Conservation (phyloP, 176 grass and related monocot genomes). For the Carex scoparia region DNA sequence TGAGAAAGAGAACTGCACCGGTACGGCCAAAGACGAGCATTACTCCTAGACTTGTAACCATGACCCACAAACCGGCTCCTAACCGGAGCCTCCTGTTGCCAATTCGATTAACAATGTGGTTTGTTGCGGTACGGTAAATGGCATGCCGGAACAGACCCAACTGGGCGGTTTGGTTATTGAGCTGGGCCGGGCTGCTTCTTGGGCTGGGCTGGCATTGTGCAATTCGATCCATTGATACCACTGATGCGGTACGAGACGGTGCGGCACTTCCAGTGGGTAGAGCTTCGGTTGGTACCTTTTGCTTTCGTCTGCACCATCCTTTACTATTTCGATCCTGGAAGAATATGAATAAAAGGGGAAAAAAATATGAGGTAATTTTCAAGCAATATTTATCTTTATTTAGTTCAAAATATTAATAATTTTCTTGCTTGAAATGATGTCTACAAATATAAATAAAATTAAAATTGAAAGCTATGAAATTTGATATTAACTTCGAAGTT, state of each 20-base stretch:
- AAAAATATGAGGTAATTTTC: not conserved
- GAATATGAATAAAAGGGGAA: not conserved
- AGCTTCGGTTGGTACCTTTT: not conserved
- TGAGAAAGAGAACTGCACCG: conserved; percentile 21
- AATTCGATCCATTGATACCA: not conserved
- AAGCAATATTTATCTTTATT: not conserved
- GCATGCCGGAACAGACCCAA: not conserved
- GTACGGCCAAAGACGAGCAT: conserved; percentile 15
- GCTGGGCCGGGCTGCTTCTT: not conserved
- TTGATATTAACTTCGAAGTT: too few relatives aligned
- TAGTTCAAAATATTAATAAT: not conserved
- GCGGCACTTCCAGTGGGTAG: not conserved
- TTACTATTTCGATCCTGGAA: conserved; percentile 7
- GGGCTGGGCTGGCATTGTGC: not conserved
- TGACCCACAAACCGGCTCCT: conserved; percentile 21
- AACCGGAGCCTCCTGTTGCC: conserved; percentile 9
- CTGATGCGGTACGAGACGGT: not conserved
- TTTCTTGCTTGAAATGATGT: too few relatives aligned
- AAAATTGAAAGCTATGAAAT: too few relatives aligned
- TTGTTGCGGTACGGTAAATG: not conserved
- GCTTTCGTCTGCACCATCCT: conserved; percentile 23
- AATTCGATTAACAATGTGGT: conserved; percentile 9
- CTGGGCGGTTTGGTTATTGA: not conserved
- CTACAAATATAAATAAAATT: too few relatives aligned
- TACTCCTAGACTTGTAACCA: conserved; percentile 22